Base-by-base conservation (phyloP, 768 basidiomycete genomes). In the Naematelia encephala region DNA sequence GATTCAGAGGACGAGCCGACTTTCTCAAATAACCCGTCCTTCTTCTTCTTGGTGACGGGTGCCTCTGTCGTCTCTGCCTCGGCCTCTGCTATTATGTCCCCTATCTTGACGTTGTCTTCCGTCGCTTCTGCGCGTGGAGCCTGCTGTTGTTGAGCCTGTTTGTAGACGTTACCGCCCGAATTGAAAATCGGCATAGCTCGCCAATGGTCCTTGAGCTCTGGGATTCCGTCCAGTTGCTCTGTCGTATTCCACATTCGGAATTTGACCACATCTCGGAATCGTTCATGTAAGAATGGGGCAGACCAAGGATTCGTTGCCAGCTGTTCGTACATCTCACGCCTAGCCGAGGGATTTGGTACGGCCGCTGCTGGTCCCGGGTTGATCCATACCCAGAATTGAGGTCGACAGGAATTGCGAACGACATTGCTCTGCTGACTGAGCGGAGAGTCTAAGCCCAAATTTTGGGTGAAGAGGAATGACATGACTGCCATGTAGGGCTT, bases 241-340 rank as follows among this genome's bases (percentile, higher is more conserved):
- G 93, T 97, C 28, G 94, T 97, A 75, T 98, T 98, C 94, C 94
- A 99, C 64, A 97, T 82, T 75, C 88, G 91, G 82, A 99, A 99
- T 75, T 89, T 86, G 74, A 99, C 87, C 44, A 91, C 84, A 61
- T 91, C 89, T 69, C 87, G 85, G 81, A 98, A 98, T 47, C 91
- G 83, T 11, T 85, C 87, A 76, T 98, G 91, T 27, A 99, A 80
- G 82, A 99, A 93, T 1, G 94, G 93, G 0, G 91, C 85, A 1
- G 91, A 87, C 94, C 94, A 99, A 0, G 92, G 90, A 73, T 89
- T 98, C 5, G 72, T 77, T 1, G 75, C 86, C 39, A 98, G 83
- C 67, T 85, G 82, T 23, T 85, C 84, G 73, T 84, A 88, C 91
- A 97, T 93, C 70, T 93, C 87, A 25, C 79, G 80, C 54, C 84